Evolutionary conservation across 2,329 filamentous ascomycete genomes (phyloP), one percentile per base, ranked within the genome.

Genomic region (Pseudogymnoascus sp.): DNA sequence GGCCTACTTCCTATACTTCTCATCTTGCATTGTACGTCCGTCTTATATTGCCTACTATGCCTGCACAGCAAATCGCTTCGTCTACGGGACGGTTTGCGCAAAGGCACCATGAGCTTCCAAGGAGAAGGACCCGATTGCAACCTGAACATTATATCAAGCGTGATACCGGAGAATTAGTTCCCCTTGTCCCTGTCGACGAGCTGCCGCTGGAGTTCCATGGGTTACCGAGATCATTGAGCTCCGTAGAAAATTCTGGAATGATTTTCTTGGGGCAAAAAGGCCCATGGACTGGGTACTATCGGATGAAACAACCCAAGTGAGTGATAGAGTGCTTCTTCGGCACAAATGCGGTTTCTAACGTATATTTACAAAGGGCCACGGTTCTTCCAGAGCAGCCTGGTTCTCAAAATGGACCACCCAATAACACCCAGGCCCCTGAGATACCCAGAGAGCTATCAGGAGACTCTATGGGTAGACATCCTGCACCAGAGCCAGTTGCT

Each of bases 181-280:
- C 82, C 6, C 76, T 85, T n/a, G 75, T 85, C n/a, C 76, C 82
- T 0, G 70, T 78, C 11, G 82, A 84, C 68, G 75, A 83, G 65
- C 76, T 85, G 0, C 82, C 82, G 0, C 69, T 72, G 1, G 79
- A 56, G 10, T 56, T 56, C 50, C 7, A 56, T 78, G 74, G 65
- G 83, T 3, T 72, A 78, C 4, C 69, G 82, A 10, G 64, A 74
- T 35, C 77, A 75, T 29, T 70, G 78, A 4, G 77, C 79, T 1
- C 78, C 1, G 50, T 35, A 10, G 50, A 33, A 1, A 35, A 79
- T 5, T 67, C 75, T 61, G 71, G 82, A 11, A 67, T 66, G 2
- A 65, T 72, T 56, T 56, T 56, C 50, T 35, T 56, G 50, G 50
- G 50, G 19, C 5, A 73, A 76, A 37, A 73, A 81, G 62, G 76